A percentile compares a stretch with the other conserved stretches of the same genome.
Evolutionary conservation across 1,284 basidiomycete species (phyloP).

Genomic region (Abortiporus biennis): DNA sequence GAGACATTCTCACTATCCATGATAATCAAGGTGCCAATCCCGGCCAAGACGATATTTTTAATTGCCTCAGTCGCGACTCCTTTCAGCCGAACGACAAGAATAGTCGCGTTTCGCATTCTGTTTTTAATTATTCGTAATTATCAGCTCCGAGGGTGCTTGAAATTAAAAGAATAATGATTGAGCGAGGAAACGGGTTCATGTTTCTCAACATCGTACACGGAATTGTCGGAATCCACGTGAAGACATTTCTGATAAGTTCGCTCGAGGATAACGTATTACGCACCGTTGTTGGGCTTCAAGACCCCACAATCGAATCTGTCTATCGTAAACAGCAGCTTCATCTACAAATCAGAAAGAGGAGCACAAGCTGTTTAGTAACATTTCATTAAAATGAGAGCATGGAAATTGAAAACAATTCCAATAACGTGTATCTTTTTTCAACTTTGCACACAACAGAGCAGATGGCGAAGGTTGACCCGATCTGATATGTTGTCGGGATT

Average conservation of each 20-base stretch:
- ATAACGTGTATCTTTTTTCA: too few species aligned
- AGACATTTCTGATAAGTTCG: too few species aligned
- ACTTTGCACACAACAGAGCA: too few species aligned
- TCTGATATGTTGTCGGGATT: too few species aligned
- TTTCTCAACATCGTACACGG: not conserved
- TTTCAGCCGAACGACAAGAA: constrained; percentile 77
- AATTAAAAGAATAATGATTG: too few species aligned
- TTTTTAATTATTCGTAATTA: constrained; percentile 7
- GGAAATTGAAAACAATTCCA: too few species aligned
- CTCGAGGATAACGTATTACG: too few species aligned
- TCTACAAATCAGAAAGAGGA: constrained; percentile 33
- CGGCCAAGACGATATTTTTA: constrained; percentile 87
- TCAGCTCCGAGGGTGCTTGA: not conserved
- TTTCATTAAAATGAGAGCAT: constrained; percentile 1
- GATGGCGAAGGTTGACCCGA: too few species aligned
- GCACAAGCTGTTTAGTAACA: constrained; percentile 6
- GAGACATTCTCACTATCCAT: constrained; percentile 56
- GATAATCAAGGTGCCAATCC: constrained; percentile 68
- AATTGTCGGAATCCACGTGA: not conserved
- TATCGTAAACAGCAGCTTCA: constrained; percentile 88
- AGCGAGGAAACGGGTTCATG: not conserved
- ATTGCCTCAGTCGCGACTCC: constrained; percentile 93
- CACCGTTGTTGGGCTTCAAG: constrained; percentile 95
- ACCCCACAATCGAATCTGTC: constrained; percentile 97
- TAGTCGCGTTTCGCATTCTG: constrained; percentile 92